Base-by-base conservation (phyloP, 2,329 filamentous ascomycete genomes). In the Trichoderma sp. region DNA sequence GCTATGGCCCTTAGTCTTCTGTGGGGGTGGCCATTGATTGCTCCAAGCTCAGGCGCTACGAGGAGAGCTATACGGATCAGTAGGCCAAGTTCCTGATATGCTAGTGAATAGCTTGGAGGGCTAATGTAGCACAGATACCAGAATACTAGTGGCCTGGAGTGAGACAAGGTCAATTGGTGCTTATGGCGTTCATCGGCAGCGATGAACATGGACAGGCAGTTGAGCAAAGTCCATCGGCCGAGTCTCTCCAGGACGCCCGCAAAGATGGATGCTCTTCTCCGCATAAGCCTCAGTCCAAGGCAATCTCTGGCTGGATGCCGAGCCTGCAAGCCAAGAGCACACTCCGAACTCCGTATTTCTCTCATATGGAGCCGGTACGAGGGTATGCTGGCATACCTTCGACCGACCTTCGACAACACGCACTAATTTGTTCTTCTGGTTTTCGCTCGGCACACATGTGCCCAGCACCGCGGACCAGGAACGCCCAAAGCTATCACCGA, bases 131-230 rank as follows among this genome's bases (percentile, higher is more conserved):
- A 47, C n/a, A 43, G 24, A 21, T n/a, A n/a, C 6, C 19, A 24
- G 33, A 4, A 16, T n/a, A 8, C 7, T 43, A 24, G 27, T 49
- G 24, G 65, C 43, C 29, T 33, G 40, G 40, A 67, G 31, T 31
- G 55, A 60, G 62, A n/a, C 49, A 55, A 53, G 60, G 62, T 14
- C 63, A 52, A 49, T 66, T 66, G 63, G 63, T 52, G 63, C 63
- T 37, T 66, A 58, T 66, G 63, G 55, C 29, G 53, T 58, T 66
- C 53, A 31, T 57, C 35, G 37, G 53, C 21, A 58, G 55, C 59
- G 53, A 56, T 49, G 55, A 37, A 29, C 29, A 35, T 49, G 63
- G 37, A 40, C 27, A 57, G 31, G 53, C 35, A 47, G 16, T 43
- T 16, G 33, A 35, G 40, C 35, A 37, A 57, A 49, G 21, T 14